Evolutionary conservation across 371 early-diverging fungal genomes (phyloP).

Genomic region (Apophysomyces trapeziformis): DNA sequence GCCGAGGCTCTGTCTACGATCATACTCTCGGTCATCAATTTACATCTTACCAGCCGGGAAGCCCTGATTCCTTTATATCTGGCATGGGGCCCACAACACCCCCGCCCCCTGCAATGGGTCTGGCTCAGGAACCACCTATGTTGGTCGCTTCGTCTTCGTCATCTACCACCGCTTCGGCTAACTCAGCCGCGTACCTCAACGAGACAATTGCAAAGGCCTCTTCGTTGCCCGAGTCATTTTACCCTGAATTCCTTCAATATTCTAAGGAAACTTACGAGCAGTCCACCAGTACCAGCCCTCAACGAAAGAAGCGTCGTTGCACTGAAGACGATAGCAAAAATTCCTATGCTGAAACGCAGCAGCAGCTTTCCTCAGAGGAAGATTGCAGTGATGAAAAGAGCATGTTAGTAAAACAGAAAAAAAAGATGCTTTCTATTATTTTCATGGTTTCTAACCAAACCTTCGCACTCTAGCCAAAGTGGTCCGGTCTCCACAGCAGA

Average conservation of each 20-base stretch:
- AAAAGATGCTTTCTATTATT: background rate
- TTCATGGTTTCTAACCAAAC: background rate
- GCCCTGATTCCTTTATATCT: slow-evolving; percentile 39
- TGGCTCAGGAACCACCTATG: slow-evolving; percentile 33
- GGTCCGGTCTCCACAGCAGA: slow-evolving; percentile 29
- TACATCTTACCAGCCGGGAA: slow-evolving; percentile 23
- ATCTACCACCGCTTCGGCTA: slow-evolving; percentile 27
- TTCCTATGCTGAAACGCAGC: background rate
- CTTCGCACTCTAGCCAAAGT: background rate
- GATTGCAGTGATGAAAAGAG: background rate
- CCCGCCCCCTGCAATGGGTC: slow-evolving; percentile 15
- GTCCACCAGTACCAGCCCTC: slow-evolving; percentile 15
- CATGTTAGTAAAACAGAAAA: background rate
- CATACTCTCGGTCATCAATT: slow-evolving; percentile 3
- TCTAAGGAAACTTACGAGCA: slow-evolving; percentile 52
- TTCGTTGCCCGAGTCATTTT: slow-evolving; percentile 49
- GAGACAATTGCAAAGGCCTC: slow-evolving; percentile 50
- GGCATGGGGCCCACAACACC: slow-evolving; percentile 20
- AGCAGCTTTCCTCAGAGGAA: slow-evolving; percentile 1
- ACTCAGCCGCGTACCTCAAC: slow-evolving; percentile 32
- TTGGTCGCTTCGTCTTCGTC: slow-evolving; percentile 40
- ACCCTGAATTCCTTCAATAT: slow-evolving; percentile 51
- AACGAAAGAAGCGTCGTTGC: slow-evolving; percentile 17
- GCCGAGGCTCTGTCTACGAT: slow-evolving; percentile 11
- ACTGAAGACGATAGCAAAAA: background rate